Evolutionary conservation across 148 eudicot species (phyloP).

Genomic region (Pharnaceum exiguum): DNA sequence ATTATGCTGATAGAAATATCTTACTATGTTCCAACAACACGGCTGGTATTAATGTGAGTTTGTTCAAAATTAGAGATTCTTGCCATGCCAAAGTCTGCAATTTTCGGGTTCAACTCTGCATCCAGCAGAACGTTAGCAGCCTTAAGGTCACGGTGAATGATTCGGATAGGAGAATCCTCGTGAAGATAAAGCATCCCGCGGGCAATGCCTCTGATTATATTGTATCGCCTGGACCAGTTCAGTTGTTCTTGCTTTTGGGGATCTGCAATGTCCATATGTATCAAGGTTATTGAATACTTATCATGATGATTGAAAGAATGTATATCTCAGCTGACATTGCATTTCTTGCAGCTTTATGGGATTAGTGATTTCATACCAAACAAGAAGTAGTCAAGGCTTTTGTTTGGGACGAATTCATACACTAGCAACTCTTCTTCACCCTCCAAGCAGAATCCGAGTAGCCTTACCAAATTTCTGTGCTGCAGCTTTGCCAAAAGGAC

Average conservation of each 20-base stretch:
- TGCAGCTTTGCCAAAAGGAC: conserved; percentile 20
- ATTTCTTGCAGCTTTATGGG: too few species aligned
- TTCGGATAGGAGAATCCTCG: conserved; percentile 17
- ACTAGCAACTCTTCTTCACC: conserved; percentile 13
- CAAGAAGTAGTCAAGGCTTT: conserved; percentile 17
- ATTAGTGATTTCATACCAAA: conserved; percentile 8
- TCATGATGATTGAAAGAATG: too few species aligned
- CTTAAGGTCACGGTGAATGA: conserved; percentile 25
- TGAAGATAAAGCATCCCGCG: conserved; percentile 25
- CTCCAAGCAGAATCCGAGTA: conserved; percentile 18
- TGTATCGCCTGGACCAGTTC: conserved; percentile 16
- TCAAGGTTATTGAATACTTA: neutral
- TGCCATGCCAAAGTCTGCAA: conserved; percentile 25
- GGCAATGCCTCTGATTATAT: conserved; percentile 23
- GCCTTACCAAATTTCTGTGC: conserved; percentile 17
- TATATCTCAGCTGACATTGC: too few species aligned
- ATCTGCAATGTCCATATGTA: neutral
- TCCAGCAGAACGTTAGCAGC: conserved; percentile 20
- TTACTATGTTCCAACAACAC: conserved; percentile 19
- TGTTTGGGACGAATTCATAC: conserved; percentile 20
- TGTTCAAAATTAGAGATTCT: conserved; percentile 11
- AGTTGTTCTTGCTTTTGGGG: neutral
- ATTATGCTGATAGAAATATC: neutral
- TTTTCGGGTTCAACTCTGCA: conserved; percentile 14
- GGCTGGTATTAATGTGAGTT: conserved; percentile 10